Evolutionary conservation across 2,329 filamentous ascomycete genomes (phyloP).

Genomic region (Pseudogymnoascus sp.): DNA sequence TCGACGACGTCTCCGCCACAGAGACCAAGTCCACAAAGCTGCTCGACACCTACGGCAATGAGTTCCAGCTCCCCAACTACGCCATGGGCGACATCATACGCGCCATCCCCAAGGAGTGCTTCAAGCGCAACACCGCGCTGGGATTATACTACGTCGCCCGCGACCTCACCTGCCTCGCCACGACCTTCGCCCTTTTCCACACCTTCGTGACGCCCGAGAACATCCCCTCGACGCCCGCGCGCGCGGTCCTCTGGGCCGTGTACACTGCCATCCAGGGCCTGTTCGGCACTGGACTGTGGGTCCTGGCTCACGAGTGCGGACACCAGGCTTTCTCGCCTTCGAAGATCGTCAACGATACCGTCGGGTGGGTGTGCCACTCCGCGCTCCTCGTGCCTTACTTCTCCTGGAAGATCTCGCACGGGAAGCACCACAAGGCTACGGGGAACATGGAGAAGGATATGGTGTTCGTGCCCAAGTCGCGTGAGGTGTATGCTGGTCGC

Average conservation of each 20-base stretch:
- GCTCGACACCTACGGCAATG: conserved; percentile 87
- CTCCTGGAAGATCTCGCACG: conserved; percentile 98
- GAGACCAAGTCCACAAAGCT: conserved; percentile 53
- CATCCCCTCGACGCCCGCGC: conserved; percentile 60
- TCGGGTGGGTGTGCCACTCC: conserved; percentile 88
- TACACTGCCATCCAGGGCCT: conserved; percentile 78
- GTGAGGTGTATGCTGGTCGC: conserved; percentile 68
- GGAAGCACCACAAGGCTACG: conserved; percentile 99
- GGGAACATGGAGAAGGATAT: conserved; percentile 97
- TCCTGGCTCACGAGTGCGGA: conserved; percentile 94
- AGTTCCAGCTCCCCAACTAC: conserved; percentile 88
- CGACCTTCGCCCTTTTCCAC: conserved; percentile 82
- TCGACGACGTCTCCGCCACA: conserved; percentile 40
- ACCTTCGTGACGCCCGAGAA: conserved; percentile 80
- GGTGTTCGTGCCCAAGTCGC: conserved; percentile 95
- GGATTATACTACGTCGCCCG: conserved; percentile 78
- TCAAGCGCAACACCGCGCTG: conserved; percentile 68
- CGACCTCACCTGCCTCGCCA: conserved; percentile 63
- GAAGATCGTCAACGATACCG: conserved; percentile 80
- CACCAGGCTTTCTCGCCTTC: conserved; percentile 96
- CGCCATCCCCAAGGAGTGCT: conserved; percentile 97
- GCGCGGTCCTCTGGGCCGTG: conserved; percentile 54
- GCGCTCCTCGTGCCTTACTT: conserved; percentile 90
- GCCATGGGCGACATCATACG: conserved; percentile 96
- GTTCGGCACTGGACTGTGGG: conserved; percentile 90